Percentiles rank a stretch among this genome's conserved stretches.
Evolutionary conservation across 305 asterid genomes (phyloP).

Genomic region (Fraxinus angustifolia): DNA sequence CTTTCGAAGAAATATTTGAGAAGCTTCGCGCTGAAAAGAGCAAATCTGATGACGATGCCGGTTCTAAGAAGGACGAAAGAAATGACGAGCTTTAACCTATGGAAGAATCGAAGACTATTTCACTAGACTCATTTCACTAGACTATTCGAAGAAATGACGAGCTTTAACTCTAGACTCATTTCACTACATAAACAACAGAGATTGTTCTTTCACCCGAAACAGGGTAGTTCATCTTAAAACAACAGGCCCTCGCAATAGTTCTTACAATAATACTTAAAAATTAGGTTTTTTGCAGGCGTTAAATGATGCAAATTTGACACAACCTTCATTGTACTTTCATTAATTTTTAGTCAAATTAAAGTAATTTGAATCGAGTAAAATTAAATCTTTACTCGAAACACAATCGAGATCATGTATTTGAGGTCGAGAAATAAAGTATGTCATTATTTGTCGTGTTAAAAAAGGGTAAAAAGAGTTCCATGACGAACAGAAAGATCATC

Average conservation of each 20-base stretch:
- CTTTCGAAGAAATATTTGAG: constrained; percentile 62
- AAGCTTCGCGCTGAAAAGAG: constrained; percentile 41
- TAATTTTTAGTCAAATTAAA: too few species aligned
- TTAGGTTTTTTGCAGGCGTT: neutral
- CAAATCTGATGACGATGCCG: constrained; percentile 11
- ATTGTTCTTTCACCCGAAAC: neutral
- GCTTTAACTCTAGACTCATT: constrained; percentile 30
- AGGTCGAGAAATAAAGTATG: too few species aligned
- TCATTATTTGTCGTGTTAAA: too few species aligned
- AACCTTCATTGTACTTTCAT: too few species aligned
- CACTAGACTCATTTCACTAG: neutral
- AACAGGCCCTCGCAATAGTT: neutral
- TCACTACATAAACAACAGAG: neutral
- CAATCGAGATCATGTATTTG: too few species aligned
- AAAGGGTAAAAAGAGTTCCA: too few species aligned
- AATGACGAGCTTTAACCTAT: constrained; percentile 52
- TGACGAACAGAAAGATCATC: too few species aligned
- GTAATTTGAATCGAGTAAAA: too few species aligned
- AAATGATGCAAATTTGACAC: too few species aligned
- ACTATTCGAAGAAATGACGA: constrained; percentile 54
- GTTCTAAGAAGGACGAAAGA: constrained; percentile 27
- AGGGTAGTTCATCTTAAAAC: neutral
- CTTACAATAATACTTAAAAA: neutral
- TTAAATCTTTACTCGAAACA: too few species aligned
- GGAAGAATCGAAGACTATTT: neutral